A percentile compares a stretch with the other conserved stretches of the same genome.
Conservation (phyloP, 768 basidiomycete species). For the Collybia sp. region DNA sequence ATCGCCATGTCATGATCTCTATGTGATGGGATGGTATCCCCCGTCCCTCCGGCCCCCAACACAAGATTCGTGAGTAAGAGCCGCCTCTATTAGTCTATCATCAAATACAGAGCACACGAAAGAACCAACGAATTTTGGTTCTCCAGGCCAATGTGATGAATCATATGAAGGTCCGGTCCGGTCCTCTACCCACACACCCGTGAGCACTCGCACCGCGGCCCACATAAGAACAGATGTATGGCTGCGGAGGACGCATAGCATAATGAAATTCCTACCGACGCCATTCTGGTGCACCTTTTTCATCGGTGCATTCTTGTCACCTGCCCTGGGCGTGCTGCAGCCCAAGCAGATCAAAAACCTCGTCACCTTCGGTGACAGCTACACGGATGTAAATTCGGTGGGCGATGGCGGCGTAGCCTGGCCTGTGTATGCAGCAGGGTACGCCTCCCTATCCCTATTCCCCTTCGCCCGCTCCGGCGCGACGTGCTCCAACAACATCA, state of each 20-base stretch:
- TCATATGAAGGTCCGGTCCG: too few species aligned
- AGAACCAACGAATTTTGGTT: too few species aligned
- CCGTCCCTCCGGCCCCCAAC: not conserved
- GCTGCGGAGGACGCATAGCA: too few species aligned
- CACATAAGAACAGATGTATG: too few species aligned
- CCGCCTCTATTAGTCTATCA: not conserved
- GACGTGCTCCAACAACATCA: conserved; percentile 56
- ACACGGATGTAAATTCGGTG: conserved; percentile 42
- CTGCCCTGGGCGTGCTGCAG: too few species aligned
- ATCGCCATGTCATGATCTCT: too few species aligned
- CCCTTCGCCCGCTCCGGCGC: conserved; percentile 57
- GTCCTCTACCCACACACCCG: too few species aligned
- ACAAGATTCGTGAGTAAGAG: not conserved
- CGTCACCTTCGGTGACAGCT: conserved; percentile 62
- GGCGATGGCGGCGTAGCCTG: conserved; percentile 44
- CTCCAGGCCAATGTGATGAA: too few species aligned
- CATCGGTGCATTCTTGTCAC: too few species aligned
- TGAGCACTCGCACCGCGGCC: too few species aligned
- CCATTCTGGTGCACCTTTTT: too few species aligned
- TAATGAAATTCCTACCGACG: too few species aligned
- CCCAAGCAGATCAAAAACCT: conserved; percentile 49
- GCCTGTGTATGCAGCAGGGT: conserved; percentile 53
- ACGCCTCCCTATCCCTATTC: conserved; percentile 44
- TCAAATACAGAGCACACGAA: not conserved
- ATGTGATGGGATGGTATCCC: not conserved